Conservation (phyloP, 495 filamentous ascomycete species). For the Podospora didyma region DNA sequence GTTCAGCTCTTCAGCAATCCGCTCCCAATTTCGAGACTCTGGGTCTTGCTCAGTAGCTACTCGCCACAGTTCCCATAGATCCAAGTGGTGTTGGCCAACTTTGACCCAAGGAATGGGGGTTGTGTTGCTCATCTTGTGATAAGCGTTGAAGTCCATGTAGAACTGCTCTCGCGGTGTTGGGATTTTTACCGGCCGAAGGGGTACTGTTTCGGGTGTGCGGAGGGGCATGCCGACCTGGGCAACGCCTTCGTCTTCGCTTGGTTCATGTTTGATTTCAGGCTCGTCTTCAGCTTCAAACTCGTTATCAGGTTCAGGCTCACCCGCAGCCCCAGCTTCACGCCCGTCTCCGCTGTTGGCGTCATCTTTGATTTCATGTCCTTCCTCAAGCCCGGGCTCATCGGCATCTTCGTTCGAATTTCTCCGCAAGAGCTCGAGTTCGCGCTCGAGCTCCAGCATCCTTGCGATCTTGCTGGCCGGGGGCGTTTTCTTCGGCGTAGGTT, state of each 20-base stretch:
- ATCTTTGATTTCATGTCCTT: neutral
- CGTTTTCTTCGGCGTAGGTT: too few relatives aligned
- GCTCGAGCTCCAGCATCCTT: too few relatives aligned
- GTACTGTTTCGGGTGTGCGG: neutral
- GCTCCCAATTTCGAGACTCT: slow-evolving; percentile 32
- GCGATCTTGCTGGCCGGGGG: too few relatives aligned
- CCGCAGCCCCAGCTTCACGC: neutral
- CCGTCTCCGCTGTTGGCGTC: neutral
- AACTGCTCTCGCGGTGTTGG: slow-evolving; percentile 17
- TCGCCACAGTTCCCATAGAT: slow-evolving; percentile 36
- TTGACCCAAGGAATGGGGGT: slow-evolving; percentile 17
- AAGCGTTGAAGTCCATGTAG: slow-evolving; percentile 22
- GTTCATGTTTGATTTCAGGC: neutral
- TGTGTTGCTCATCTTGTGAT: slow-evolving; percentile 4
- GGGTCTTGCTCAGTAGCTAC: slow-evolving; percentile 25
- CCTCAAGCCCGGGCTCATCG: neutral
- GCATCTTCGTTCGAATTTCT: too few relatives aligned
- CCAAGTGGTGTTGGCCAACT: slow-evolving; percentile 21
- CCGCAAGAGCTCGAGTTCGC: too few relatives aligned
- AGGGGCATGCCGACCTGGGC: neutral
- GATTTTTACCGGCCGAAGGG: neutral
- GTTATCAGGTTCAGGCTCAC: neutral
- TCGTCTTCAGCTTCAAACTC: neutral
- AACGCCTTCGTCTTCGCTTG: neutral
- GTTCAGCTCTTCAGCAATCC: slow-evolving; percentile 32